Evolutionary conservation across 805 yeast species (phyloP).

Genomic region (Blastobotrys terrestris): DNA sequence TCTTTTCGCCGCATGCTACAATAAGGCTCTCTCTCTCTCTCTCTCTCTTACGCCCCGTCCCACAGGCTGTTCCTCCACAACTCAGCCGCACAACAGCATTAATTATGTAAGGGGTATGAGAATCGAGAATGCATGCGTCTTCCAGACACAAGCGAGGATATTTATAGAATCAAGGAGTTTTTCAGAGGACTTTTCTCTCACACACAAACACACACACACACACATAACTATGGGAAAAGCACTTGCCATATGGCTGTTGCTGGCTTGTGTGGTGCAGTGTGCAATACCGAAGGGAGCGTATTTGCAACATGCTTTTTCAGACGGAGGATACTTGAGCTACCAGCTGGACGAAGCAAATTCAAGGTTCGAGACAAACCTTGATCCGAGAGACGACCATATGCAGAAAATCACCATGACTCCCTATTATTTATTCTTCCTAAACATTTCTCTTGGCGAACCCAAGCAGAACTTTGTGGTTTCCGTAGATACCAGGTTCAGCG

Average conservation of each 20-base stretch:
- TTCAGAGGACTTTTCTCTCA: no score
- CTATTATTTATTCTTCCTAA: slow-evolving; percentile 7
- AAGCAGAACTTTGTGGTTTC: slow-evolving; percentile 46
- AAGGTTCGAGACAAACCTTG: neutral
- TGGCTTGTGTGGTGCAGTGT: neutral
- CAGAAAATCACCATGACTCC: neutral
- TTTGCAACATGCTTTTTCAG: neutral
- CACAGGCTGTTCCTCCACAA: neutral
- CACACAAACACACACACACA: neutral
- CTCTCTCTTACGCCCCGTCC: neutral
- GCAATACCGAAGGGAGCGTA: neutral
- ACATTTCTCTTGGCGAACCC: slow-evolving; percentile 47
- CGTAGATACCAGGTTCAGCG: slow-evolving; percentile 65
- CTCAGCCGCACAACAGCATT: neutral
- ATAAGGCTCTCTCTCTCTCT: no score
- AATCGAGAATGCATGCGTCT: neutral
- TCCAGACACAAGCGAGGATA: neutral
- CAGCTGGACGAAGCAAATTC: neutral
- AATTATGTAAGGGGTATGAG: neutral
- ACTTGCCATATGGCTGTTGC: neutral
- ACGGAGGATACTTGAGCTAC: neutral
- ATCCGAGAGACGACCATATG: neutral
- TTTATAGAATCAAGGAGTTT: neutral
- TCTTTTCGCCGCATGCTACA: no score
- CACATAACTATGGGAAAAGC: neutral